These are phyloP conservation scores for Malus sylvestris DNA, from an alignment of 306 rosid species.

Conservation along the genomic window DNA sequence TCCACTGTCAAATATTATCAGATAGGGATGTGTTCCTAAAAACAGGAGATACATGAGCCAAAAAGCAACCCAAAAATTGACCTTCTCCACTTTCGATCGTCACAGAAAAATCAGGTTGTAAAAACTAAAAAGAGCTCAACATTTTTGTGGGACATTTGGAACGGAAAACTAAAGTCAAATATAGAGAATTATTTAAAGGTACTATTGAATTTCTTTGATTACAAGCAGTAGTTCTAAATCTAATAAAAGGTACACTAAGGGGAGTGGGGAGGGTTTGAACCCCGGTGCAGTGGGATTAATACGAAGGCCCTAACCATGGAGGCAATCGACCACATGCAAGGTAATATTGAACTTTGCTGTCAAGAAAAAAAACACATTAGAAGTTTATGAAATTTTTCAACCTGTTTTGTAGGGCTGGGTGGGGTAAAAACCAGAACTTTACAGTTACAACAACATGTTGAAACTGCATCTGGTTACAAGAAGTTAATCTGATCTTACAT, in stretches of 20 bases:
- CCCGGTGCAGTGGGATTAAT: no score
- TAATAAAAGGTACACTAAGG: no score
- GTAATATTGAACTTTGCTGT: not conserved
- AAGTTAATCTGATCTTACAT: not conserved
- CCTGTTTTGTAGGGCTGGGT: not conserved
- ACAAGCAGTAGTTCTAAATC: no score
- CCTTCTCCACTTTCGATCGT: no score
- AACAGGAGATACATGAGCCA: no score
- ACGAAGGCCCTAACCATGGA: no score
- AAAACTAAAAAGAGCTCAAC: not conserved
- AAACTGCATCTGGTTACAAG: not conserved
- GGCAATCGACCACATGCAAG: no score
- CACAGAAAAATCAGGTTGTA: not conserved
- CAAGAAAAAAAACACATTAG: not conserved
- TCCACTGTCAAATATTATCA: no score
- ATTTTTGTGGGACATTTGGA: not conserved
- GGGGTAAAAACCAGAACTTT: not conserved
- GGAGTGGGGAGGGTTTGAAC: no score
- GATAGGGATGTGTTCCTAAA: no score
- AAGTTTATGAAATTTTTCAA: not conserved
- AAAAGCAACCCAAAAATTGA: no score
- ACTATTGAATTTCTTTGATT: no score
- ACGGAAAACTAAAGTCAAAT: not conserved
- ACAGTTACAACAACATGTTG: not conserved
- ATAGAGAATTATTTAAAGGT: not conserved